Evolutionary conservation across 306 rosid genomes (phyloP), one percentile per base, ranked within the genome.

Genomic region (Cyclanthera cordifolia): DNA sequence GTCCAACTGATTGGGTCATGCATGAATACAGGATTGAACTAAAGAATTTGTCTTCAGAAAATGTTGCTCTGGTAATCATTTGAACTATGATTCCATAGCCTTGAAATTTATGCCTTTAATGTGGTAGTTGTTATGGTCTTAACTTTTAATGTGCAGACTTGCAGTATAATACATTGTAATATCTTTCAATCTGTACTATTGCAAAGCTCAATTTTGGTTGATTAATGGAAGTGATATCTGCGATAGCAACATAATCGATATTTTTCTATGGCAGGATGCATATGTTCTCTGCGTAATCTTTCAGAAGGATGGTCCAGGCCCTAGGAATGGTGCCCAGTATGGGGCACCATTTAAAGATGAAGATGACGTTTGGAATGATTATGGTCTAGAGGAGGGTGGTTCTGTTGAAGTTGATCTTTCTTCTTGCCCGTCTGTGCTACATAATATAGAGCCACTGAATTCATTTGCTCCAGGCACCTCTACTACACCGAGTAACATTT

Each of bases 1-100:
- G 47, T 2, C 81, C 90, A 53, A 93, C 98, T 1, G 68, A 93
- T 79, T 93, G 98, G 98, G 96, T 89, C 20, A 78, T 93, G 86
- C 94, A 89, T 20, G 96, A 93, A 70, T 93, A 72, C 68, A 81
- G 91, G 78, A 83, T 89, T 63, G 83, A 83, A 50, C 82, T 82
- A 45, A 65, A 84, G 71, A 60, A 49, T 21, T 63, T 79, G 34
- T 68, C 67, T 43, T 78, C 63, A 1, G 60, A 19, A 46, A 84
- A 78, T 41, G 59, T 76, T 55, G 46, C 56, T 15, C 86, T 79
- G 92, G 97, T 92, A 87, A 69, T 75, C 52, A 8, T 25, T 66
- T 3, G 24, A 45, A 25, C 34, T 25, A 46, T 47, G 34, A 46
- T 45, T 66, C 70, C 53, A 65, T 12, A 23, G 9, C 70, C 20